phyloP scores from a whole-genome alignment of 2,329 filamentous ascomycete genomes.

The Emmonsia crescens region DNA sequence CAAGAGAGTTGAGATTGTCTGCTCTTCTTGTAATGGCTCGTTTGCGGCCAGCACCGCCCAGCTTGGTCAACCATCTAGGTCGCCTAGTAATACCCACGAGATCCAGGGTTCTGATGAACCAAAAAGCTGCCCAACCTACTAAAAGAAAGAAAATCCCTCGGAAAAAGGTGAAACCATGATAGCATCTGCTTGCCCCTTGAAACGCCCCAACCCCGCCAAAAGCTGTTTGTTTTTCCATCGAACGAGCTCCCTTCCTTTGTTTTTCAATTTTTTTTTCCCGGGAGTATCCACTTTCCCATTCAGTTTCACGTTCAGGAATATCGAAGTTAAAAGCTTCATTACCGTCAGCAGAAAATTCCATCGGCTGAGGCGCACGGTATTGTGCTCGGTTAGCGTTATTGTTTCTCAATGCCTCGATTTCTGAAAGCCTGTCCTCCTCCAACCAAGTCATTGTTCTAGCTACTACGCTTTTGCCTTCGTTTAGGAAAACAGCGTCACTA shows the following conservation, averaged over 20 bases:
- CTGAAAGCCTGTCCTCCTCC: conserved; percentile 71
- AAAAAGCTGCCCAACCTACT: conserved; percentile 46
- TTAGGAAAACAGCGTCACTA: conserved; percentile 89
- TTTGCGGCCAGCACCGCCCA: conserved; percentile 23
- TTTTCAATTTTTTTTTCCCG: conserved; percentile 37
- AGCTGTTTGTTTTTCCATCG: conserved; percentile 26
- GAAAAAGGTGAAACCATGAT: conserved; percentile 62
- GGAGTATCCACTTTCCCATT: conserved; percentile 38
- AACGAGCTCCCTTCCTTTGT: conserved; percentile 23
- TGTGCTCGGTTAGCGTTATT: neutral
- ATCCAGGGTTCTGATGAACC: conserved; percentile 44
- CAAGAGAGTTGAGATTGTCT: conserved; percentile 24
- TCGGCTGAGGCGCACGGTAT: neutral
- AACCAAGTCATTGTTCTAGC: conserved; percentile 76
- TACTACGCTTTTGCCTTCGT: conserved; percentile 69
- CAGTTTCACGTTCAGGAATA: conserved; percentile 20
- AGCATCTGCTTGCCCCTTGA: conserved; percentile 67
- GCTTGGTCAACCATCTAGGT: conserved; percentile 50
- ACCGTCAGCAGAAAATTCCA: conserved; percentile 4
- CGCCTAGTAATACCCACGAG: conserved; percentile 50
- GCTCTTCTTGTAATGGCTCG: conserved; percentile 10
- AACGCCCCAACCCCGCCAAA: conserved; percentile 63
- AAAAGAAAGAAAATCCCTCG: conserved; percentile 60
- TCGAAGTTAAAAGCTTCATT: conserved; percentile 27
- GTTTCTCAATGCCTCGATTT: conserved; percentile 50